Evolutionary conservation across 2,329 filamentous ascomycete genomes (phyloP).

Genomic region (Trichocomaceae sp.): DNA sequence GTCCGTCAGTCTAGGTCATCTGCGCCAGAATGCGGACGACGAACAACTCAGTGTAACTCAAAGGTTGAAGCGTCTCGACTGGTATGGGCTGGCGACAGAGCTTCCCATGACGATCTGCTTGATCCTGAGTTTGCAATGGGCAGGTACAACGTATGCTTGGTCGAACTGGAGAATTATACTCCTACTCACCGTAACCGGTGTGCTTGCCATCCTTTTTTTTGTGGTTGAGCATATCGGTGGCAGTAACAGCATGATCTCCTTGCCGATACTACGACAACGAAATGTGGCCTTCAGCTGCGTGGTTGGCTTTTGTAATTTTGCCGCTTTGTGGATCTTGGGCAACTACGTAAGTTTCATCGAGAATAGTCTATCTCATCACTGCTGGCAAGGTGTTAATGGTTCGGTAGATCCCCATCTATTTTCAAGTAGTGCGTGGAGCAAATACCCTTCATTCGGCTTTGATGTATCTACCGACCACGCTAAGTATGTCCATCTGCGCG

Average conservation of each 20-base stretch:
- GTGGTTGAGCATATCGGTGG: slow-evolving; percentile 30
- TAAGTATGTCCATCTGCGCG: background rate
- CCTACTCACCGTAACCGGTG: slow-evolving; percentile 37
- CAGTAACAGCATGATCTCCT: slow-evolving; percentile 43
- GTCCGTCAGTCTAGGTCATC: background rate
- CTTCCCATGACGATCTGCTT: slow-evolving; percentile 35
- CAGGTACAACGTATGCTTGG: slow-evolving; percentile 34
- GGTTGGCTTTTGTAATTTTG: slow-evolving; percentile 9
- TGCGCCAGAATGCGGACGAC: slow-evolving; percentile 1
- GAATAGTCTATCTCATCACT: background rate
- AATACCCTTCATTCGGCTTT: slow-evolving; percentile 6
- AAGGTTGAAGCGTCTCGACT: slow-evolving; percentile 9
- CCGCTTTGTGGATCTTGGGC: background rate
- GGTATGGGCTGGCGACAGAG: background rate
- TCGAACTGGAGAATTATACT: slow-evolving; percentile 38
- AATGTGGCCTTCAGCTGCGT: slow-evolving; percentile 21
- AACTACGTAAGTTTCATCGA: slow-evolving; percentile 9
- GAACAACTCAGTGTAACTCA: background rate
- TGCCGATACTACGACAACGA: slow-evolving; percentile 42
- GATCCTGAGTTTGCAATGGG: slow-evolving; percentile 45
- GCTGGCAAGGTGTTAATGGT: background rate
- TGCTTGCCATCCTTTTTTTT: slow-evolving; percentile 32
- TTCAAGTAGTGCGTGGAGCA: slow-evolving; percentile 11
- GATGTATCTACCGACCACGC: slow-evolving; percentile 10
- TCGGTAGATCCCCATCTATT: slow-evolving; percentile 11